Base-by-base conservation (phyloP, 345 rosid species). In the Syzygium aromaticum region DNA sequence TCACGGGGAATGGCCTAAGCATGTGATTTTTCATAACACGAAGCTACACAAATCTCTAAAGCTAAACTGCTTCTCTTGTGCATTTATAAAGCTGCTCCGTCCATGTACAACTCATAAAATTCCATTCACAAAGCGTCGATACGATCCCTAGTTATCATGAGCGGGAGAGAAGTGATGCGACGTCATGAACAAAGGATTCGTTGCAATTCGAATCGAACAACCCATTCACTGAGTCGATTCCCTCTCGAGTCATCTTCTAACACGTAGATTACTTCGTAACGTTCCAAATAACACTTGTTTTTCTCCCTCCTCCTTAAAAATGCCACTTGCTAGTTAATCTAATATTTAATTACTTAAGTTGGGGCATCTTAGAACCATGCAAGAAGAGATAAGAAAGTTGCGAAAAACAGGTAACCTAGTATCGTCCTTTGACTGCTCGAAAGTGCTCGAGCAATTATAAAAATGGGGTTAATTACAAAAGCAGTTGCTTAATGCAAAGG, bases 21-120 rank as follows among this genome's bases (percentile, higher is more conserved):
- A 3, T 13, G 14, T 1, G 73, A 61, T 61, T 28, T 61, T 0
- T 61, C 73, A 0, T n/a, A 13, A n/a, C 30, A 28, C 17, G 0
- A 61, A n/a, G 19, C 33, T 61, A 13, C 3, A 13, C 73, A 61
- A 61, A n/a, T 61, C 73, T n/a, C 33, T 1, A 1, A 6, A n/a
- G 17, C 73, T 9, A 2, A 61, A 6, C 5, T 17, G 38, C 33
- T 61, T 13, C 73, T n/a, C 73, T 0, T 13, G 73, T 13, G 33
- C 73, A 61, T n/a, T n/a, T 8, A 61, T 1, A n/a, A n/a, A 0
- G 33, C 9, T 13, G 15, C 0, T n/a, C 73, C 33, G 9, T 61
- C 73, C 73, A 61, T n/a, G 46, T 73, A 27, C 80, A 73, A 40
- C 19, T 73, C 0, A 38, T 19, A 33, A 73, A 27, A 38, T 38